These are phyloP conservation scores for Aphanocladium album DNA, from an alignment of 2,329 filamentous ascomycete genomes.

Conservation along the genomic window DNA sequence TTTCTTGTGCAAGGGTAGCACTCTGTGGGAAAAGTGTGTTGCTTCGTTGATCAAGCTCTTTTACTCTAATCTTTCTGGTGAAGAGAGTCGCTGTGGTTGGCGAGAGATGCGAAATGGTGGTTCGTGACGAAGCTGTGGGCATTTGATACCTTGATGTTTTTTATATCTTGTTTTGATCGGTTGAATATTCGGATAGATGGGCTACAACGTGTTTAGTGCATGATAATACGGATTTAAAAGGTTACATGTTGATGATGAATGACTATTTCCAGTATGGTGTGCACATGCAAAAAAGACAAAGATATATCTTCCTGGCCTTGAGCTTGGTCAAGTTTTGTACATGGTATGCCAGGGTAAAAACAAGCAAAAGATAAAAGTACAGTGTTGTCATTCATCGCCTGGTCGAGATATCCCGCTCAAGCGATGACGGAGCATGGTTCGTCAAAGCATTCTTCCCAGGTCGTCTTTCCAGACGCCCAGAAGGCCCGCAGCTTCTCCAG, in stretches of 20 bases:
- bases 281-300: neutral
- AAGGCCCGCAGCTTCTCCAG: neutral
- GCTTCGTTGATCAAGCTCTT: neutral
- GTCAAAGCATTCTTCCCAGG: slow-evolving; percentile 8
- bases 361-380: neutral
- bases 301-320: neutral
- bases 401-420: neutral
- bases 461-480: slow-evolving; percentile 3
- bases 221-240: neutral
- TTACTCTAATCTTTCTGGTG: neutral
- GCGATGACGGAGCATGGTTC: slow-evolving; percentile 3
- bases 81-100: neutral
- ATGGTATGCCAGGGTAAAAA: neutral
- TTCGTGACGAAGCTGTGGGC: neutral
- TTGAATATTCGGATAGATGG: slow-evolving; percentile 7
- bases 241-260: neutral
- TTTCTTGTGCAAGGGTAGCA: slow-evolving; percentile 6
- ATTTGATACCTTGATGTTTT: slow-evolving; percentile 10
- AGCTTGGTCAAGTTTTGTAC: neutral
- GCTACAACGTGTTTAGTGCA: neutral
- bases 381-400: too few species aligned
- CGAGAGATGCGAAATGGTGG: neutral
- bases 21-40: neutral
- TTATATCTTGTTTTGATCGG: neutral
- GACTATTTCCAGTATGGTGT: neutral